These are phyloP conservation scores for Flaveria brownii DNA, from an alignment of 129 eudicot species.

Conservation along the genomic window DNA sequence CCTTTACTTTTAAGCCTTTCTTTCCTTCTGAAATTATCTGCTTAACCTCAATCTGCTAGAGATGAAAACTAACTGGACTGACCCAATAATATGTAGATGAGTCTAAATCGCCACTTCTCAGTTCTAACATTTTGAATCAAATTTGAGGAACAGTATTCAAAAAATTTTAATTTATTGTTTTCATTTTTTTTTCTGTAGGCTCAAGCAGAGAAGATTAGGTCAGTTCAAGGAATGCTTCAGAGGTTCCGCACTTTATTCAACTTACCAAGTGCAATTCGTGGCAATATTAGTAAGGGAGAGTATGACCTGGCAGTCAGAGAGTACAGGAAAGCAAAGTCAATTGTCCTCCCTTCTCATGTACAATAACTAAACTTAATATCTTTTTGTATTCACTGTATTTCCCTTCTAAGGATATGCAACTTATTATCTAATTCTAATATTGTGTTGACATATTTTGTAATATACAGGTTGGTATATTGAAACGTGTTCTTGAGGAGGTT, in stretches of 20 bases:
- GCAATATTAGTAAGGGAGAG: slow-evolving; percentile 89
- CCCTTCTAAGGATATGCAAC: slow-evolving; percentile 10
- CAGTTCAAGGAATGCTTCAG: slow-evolving; percentile 99
- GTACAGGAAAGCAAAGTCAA: slow-evolving; percentile 98
- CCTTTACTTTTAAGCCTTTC: neutral
- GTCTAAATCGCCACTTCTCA: neutral
- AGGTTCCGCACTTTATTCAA: slow-evolving; percentile 92
- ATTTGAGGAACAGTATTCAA: neutral
- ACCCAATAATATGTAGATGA: neutral
- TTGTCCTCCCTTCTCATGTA: slow-evolving; percentile 98
- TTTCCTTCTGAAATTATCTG: neutral
- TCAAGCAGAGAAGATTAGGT: slow-evolving; percentile 96
- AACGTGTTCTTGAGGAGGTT: slow-evolving; percentile 98
- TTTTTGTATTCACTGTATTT: slow-evolving; percentile 17
- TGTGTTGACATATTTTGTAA: neutral
- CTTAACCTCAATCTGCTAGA: neutral
- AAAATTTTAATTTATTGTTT: neutral
- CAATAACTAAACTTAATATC: slow-evolving; percentile 22
- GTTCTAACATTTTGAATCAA: neutral
- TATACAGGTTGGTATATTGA: slow-evolving; percentile 93
- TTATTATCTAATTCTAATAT: neutral
- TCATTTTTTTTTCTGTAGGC: slow-evolving; percentile 51
- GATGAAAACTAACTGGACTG: neutral
- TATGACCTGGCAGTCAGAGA: slow-evolving; percentile 98
- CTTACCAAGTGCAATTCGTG: slow-evolving; percentile 95